Evolutionary conservation across 352 stramenopile genomes (phyloP).

Genomic region (Globisporangium viniferum): DNA sequence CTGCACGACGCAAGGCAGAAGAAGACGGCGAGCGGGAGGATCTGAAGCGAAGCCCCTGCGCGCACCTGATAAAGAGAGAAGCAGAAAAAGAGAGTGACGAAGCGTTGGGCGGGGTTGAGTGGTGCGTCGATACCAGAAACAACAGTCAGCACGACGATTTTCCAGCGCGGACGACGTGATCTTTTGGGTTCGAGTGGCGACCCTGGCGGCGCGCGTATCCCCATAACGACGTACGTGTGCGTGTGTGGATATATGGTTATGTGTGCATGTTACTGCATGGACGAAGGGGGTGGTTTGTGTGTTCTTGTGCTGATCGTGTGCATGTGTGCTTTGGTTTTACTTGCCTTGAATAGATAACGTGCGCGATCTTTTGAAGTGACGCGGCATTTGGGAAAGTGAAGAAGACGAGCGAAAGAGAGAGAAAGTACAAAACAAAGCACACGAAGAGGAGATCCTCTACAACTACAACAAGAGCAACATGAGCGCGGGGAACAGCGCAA

Average conservation of each 20-base stretch:
- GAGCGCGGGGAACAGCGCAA: slow-evolving; percentile 34
- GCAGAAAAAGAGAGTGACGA: background rate
- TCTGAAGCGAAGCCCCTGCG: background rate
- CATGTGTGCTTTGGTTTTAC: background rate
- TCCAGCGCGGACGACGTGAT: slow-evolving; percentile 5
- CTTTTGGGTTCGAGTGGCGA: slow-evolving; percentile 8
- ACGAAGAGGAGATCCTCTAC: background rate
- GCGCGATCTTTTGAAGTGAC: slow-evolving; percentile 9
- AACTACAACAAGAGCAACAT: background rate
- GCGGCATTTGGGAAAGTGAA: background rate
- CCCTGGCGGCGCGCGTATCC: background rate
- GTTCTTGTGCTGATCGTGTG: background rate
- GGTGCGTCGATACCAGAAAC: background rate
- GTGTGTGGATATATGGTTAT: background rate
- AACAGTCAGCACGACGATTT: slow-evolving; percentile 6
- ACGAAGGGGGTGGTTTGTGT: background rate
- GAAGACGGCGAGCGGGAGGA: background rate
- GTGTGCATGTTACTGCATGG: background rate
- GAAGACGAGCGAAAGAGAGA: background rate
- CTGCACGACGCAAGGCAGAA: background rate
- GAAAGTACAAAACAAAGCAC: background rate
- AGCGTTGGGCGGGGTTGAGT: background rate
- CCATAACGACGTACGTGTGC: slow-evolving; percentile 3
- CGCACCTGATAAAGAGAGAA: background rate
- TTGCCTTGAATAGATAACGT: background rate